Evolutionary conservation across 192 early-diverging fungal species (phyloP), one percentile per base, ranked within the genome.

Genomic region (Coemansia sp.): DNA sequence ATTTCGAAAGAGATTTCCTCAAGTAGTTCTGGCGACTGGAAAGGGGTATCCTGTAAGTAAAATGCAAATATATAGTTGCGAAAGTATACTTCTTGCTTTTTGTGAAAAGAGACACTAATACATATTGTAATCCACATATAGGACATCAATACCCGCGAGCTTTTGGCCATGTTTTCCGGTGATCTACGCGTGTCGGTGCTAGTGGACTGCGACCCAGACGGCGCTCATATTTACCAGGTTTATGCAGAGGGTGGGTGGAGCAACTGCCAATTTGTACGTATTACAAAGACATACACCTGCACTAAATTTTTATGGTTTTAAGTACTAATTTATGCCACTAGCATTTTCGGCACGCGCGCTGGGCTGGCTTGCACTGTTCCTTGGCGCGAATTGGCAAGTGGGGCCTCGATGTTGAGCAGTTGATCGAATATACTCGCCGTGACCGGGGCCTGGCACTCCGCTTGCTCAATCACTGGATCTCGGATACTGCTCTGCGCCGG

Each of bases 41-140:
- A 76, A 74, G 62, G 79, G 79, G 10, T 82, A 82, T 39, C 79
- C 79, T 11, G 79, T 82, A 82, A 68, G 79, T 23, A 64, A 36
- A 2, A 38, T 25, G 14, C 5, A 6, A 36, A 2, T 2, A 53
- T 15, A 2, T 23, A 45, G 17, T 2, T 27, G 21, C 10, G 12
- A 8, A 7, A 11, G 62, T 12, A 25, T 4, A 2, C 19, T 19
- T 19, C 2, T 7, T 27, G 7, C 7, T 12, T 53, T 32, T 31
- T 11, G 17, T 27, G 27, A 3, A 14, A 15, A 27, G 31, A 23
- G 32, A 21, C 19, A 42, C 27, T 42, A 48, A 46, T 17, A 21
- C 2, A 5, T 9, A 42, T 25, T 9, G 2, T 46, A 15, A 29
- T 23, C 3, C 19, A 32, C 15, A n/a, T 64, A 8, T 82, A 82